A percentile compares a stretch with the other conserved stretches of the same genome.
Evolutionary conservation across 805 yeast genomes (phyloP).

Genomic region (Ogataea philodendri): DNA sequence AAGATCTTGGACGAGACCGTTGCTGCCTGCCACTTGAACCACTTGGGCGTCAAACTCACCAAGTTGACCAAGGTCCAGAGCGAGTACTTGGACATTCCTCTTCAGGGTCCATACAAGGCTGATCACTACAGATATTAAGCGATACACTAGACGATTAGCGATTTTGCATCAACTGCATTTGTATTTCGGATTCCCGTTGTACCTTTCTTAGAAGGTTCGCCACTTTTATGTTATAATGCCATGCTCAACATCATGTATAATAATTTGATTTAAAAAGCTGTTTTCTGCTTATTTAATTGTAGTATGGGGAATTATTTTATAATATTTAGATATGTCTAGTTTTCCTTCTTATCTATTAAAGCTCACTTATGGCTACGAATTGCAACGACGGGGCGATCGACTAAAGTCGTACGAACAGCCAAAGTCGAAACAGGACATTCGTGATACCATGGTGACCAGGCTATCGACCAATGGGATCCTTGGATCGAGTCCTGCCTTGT

Average conservation of each 20-base stretch:
- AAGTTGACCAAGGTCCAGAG: slow-evolving; percentile 76
- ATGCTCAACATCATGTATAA: slow-evolving; percentile 15
- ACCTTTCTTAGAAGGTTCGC: slow-evolving; percentile 4
- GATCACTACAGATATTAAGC: slow-evolving; percentile 94
- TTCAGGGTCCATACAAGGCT: slow-evolving; percentile 96
- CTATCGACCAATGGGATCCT: slow-evolving; percentile 22
- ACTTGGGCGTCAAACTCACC: slow-evolving; percentile 87
- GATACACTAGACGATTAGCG: slow-evolving; percentile 6
- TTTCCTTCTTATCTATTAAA: slow-evolving; percentile 28
- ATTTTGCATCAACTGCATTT: slow-evolving; percentile 35
- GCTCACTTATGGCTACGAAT: slow-evolving; percentile 20
- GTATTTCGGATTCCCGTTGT: slow-evolving; percentile 2
- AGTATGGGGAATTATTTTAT: slow-evolving; percentile 7
- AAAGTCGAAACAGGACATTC: slow-evolving; percentile 17
- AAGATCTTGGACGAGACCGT: slow-evolving; percentile 98
- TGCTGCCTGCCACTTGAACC: slow-evolving; percentile 93
- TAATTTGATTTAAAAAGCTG: slow-evolving; percentile 2
- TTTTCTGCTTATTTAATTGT: slow-evolving; percentile 3
- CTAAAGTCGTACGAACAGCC: slow-evolving; percentile 13
- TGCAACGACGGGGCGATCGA: slow-evolving; percentile 12
- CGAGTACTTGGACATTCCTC: slow-evolving; percentile 89
- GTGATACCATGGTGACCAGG: slow-evolving; percentile 12
- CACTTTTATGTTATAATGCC: slow-evolving; percentile 10
- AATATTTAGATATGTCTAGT: slow-evolving; percentile 1
- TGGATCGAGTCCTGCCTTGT: slow-evolving; percentile 22